Conservation (phyloP, 2,329 filamentous ascomycete genomes). For the Calonectria henricotiae region DNA sequence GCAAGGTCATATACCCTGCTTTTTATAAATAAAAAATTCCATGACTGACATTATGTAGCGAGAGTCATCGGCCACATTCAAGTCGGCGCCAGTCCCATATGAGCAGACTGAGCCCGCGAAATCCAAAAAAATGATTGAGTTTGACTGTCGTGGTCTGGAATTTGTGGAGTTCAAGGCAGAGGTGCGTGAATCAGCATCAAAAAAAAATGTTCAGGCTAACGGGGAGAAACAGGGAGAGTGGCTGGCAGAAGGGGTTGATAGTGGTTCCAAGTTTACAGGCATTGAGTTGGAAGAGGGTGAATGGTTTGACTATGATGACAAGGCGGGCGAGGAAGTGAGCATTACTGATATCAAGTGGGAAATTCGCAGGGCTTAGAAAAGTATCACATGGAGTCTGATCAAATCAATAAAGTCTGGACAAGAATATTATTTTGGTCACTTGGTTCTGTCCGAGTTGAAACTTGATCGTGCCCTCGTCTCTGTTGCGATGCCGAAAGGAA, state of each 20-base stretch:
- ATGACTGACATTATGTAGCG: constrained; percentile 67
- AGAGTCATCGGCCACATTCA: constrained; percentile 90
- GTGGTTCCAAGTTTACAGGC: constrained; percentile 83
- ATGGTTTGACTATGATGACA: constrained; percentile 99
- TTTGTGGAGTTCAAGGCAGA: constrained; percentile 93
- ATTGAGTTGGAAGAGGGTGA: constrained; percentile 92
- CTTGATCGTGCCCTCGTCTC: not conserved
- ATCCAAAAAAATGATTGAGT: constrained; percentile 84
- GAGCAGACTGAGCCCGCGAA: constrained; percentile 81
- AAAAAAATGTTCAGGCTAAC: constrained; percentile 10
- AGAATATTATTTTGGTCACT: not conserved
- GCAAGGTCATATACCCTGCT: constrained; percentile 76
- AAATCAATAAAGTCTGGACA: not conserved
- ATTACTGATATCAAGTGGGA: constrained; percentile 93
- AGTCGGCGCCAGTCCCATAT: constrained; percentile 81
- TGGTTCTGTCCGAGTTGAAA: not conserved
- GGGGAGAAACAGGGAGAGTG: constrained; percentile 82
- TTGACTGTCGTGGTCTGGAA: constrained; percentile 95
- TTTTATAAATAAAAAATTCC: not conserved
- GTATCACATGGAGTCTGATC: not conserved
- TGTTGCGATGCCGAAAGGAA: not conserved
- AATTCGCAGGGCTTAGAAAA: constrained; percentile 72
- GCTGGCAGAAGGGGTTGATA: constrained; percentile 87
- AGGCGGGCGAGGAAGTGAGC: constrained; percentile 91
- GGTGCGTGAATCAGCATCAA: constrained; percentile 64